Base-by-base conservation (phyloP, 495 filamentous ascomycete species). In the Terfezia claveryi region DNA sequence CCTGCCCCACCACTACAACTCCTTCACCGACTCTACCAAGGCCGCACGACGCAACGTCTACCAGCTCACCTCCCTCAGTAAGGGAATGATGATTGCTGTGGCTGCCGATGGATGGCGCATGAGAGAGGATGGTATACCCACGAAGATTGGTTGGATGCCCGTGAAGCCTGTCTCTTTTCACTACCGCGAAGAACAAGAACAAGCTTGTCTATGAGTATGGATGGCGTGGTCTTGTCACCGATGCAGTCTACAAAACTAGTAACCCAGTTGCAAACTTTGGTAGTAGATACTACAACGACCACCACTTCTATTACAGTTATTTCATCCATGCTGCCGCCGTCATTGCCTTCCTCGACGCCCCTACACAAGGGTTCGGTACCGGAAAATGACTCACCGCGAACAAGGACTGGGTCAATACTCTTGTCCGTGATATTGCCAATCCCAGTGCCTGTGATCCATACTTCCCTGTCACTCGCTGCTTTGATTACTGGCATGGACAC, bases 401-500 rank as follows among this genome's bases (percentile, higher is more conserved):
- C 68, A 77, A 78, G 61, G 79, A 76, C 44, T 96, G 79, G 71
- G 78, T 95, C 57, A 83, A 94, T 64, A 80, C 76, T 57, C 72
- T 93, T 36, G 77, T 86, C 37, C 75, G 83, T 37, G 81, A 93
- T 64, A 72, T 81, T 37, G 79, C 87, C 55, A 96, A 94, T 62
- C 80, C 91, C 0, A 77, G 76, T 50, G 57, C 72, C 2, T 59
- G 71, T 27, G 91, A 95, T 64, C 71, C 72, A 14, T 78, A 76
- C 60, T 98, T 95, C 71, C 87, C 92, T 0, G 80, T 87, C 61
- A 87, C 75, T n/a, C 78, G 91, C 17, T 73, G 69, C 49, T 95
- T 96, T 60, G 91, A 98, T 68, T 94, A 87, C 83, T 95, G 77
- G 69, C 79, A 92, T 64, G 91, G 91, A 7, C 91, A 98, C 73